phyloP scores from a whole-genome alignment of 441 rosid species.

The Omphalea diandra region DNA sequence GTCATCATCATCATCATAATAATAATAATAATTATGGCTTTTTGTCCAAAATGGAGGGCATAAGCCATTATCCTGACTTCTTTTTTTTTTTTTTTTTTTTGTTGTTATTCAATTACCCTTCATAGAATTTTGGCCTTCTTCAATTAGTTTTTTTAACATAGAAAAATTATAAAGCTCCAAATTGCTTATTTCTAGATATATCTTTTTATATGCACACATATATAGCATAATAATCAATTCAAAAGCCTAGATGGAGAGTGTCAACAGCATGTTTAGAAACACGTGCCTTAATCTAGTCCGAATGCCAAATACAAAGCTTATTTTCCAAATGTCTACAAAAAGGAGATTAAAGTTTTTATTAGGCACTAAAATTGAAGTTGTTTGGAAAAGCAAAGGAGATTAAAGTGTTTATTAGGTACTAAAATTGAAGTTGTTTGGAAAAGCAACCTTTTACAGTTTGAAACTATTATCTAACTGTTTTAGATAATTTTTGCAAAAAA shows the following conservation, averaged over 20 bases:
- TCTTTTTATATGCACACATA: too few species aligned
- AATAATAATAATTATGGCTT: too few species aligned
- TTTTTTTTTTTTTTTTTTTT: too few species aligned
- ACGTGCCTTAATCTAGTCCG: not conserved
- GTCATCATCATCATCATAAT: too few species aligned
- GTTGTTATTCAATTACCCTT: too few species aligned
- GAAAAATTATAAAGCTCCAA: too few species aligned
- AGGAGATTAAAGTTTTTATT: not conserved
- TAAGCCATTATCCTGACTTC: too few species aligned
- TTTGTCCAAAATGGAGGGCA: too few species aligned
- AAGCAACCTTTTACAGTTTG: not conserved
- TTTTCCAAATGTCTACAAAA: too few species aligned
- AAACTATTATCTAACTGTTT: not conserved
- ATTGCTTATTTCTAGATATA: too few species aligned
- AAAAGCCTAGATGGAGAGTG: not conserved
- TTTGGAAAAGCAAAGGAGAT: not conserved
- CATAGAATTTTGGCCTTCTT: too few species aligned
- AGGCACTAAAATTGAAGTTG: not conserved
- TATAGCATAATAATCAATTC: not conserved
- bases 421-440: not conserved
- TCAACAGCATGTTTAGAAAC: not conserved
- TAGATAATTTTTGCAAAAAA: not conserved
- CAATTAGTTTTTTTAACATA: too few species aligned
- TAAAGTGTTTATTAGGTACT: not conserved
- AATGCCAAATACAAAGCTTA: not conserved